A percentile compares a stretch with the other conserved stretches of the same genome.
These are phyloP conservation scores for Gynostemma pentaphyllum DNA, from an alignment of 306 rosid species.

Conservation along the genomic window DNA sequence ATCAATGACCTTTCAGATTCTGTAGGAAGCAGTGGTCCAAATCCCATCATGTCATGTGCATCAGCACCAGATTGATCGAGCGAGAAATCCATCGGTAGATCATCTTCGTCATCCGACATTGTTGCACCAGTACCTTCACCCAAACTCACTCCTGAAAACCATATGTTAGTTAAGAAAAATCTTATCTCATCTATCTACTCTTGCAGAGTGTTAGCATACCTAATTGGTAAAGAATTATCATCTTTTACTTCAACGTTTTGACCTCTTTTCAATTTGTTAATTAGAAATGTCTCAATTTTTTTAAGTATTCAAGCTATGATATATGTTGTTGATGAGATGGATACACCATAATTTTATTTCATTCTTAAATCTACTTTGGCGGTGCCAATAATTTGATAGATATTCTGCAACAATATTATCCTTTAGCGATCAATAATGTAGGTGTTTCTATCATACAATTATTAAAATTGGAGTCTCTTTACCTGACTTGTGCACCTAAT, in stretches of 20 bases:
- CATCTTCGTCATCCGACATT: constrained; percentile 97
- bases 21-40: constrained; percentile 86
- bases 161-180: neutral
- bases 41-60: constrained; percentile 88
- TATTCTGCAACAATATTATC: neutral
- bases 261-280: neutral
- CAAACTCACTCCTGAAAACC: constrained; percentile 53
- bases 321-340: too few relatives aligned
- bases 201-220: too few relatives aligned
- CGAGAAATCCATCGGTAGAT: constrained; percentile 61
- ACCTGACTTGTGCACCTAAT: neutral
- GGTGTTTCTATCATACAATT: neutral
- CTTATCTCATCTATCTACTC: too few relatives aligned
- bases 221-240: neutral
- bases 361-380: neutral
- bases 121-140: constrained; percentile 95
- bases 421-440: neutral
- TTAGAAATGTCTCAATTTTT: neutral
- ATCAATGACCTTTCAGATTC: constrained; percentile 92
- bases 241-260: neutral
- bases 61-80: constrained; percentile 60
- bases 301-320: neutral
- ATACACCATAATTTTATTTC: too few relatives aligned
- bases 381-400: neutral
- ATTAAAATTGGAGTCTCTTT: neutral